phyloP scores from a whole-genome alignment of 495 filamentous ascomycete genomes.

The Aspergillus homomorphus region DNA sequence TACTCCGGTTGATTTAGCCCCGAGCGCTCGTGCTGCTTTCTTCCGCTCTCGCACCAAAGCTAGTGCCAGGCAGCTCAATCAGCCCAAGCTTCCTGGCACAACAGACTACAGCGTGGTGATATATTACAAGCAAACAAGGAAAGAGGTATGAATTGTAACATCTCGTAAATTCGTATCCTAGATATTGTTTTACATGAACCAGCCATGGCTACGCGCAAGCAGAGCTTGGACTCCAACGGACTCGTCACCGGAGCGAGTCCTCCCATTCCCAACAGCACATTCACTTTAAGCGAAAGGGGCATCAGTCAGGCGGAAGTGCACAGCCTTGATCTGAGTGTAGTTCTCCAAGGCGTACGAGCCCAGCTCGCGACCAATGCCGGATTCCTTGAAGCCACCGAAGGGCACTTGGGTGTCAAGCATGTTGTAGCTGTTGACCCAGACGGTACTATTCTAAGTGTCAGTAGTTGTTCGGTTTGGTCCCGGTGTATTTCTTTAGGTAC shows the following conservation, averaged over 20 bases:
- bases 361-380: conserved; percentile 89
- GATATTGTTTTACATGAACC: conserved; percentile 8
- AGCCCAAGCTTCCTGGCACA: too few relatives aligned
- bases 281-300: conserved; percentile 54
- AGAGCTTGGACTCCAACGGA: not conserved
- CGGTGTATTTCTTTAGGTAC: too few relatives aligned
- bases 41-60: not conserved
- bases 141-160: not conserved
- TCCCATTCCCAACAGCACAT: not conserved
- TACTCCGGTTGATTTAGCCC: not conserved
- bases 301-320: conserved; percentile 60
- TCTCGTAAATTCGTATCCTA: conserved; percentile 7
- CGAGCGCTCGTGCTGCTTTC: not conserved
- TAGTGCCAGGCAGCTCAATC: not conserved
- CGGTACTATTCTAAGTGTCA: conserved; percentile 51
- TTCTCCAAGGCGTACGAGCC: conserved; percentile 90
- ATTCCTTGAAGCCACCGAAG: conserved; percentile 93
- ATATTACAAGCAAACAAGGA: not conserved
- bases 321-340: conserved; percentile 82
- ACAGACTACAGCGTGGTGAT: not conserved
- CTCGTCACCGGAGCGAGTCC: conserved; percentile 2
- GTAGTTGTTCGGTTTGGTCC: conserved; percentile 3
- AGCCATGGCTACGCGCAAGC: not conserved
- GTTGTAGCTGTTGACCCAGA: conserved; percentile 97
- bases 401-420: conserved; percentile 75